phyloP scores from a whole-genome alignment of 1,284 basidiomycete species.

The Tilletia horrida region DNA sequence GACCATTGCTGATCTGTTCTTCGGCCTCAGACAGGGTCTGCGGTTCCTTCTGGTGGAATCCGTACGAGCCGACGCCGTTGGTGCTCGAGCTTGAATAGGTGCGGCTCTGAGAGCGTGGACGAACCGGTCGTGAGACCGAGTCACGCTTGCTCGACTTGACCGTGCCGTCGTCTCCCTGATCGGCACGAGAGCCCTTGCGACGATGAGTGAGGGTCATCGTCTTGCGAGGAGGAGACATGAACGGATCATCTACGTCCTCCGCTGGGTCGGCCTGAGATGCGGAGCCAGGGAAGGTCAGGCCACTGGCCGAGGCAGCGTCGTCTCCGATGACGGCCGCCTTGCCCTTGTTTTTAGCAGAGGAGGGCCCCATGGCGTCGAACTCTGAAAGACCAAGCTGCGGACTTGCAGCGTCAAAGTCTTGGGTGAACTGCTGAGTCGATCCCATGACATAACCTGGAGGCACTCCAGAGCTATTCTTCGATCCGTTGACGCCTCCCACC shows the following conservation, averaged over 20 bases:
- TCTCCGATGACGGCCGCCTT: background rate
- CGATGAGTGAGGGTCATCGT: background rate
- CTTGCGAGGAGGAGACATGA: background rate
- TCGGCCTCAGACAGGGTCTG: conserved; percentile 25
- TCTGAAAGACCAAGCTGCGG: background rate
- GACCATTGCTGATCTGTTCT: conserved; percentile 44
- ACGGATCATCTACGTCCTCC: background rate
- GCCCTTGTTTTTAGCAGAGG: background rate
- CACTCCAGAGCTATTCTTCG: background rate
- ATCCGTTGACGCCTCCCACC: background rate
- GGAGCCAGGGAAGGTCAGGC: conserved; percentile 12
- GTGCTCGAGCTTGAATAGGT: too few relatives aligned
- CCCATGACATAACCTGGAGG: conserved; percentile 35
- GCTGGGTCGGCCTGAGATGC: background rate
- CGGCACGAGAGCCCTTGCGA: background rate
- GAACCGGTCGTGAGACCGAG: background rate
- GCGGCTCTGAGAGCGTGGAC: background rate
- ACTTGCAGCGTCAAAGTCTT: conserved; percentile 4
- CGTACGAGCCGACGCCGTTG: too few relatives aligned
- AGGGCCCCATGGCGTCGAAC: background rate
- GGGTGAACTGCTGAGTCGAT: conserved; percentile 1
- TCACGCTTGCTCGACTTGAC: background rate
- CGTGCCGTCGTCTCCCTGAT: background rate
- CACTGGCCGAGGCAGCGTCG: background rate
- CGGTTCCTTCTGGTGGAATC: background rate